Conservation (phyloP, 148 eudicot species). For the Simmondsia chinensis region DNA sequence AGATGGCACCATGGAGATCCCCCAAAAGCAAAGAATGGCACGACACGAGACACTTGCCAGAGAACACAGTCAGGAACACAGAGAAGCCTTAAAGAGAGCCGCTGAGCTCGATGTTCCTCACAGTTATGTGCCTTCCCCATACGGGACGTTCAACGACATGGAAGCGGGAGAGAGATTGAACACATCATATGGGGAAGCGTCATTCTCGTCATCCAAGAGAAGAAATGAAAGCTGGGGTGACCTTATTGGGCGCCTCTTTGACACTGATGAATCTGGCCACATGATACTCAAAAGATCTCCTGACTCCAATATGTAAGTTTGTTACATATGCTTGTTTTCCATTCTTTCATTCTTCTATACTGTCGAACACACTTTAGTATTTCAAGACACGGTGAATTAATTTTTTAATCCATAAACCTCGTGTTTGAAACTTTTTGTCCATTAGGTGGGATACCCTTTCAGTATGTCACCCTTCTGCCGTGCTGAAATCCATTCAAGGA, state of each 20-base stretch:
- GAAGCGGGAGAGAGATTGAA: constrained; percentile 29
- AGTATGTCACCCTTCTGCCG: too few species aligned
- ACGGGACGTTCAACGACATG: constrained; percentile 61
- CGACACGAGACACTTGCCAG: constrained; percentile 54
- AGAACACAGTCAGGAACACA: constrained; percentile 66
- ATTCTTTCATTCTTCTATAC: too few species aligned
- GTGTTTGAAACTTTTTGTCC: too few species aligned
- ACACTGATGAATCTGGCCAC: constrained; percentile 51
- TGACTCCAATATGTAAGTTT: too few species aligned
- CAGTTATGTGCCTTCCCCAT: constrained; percentile 48
- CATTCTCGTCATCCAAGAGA: constrained; percentile 22
- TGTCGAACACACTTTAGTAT: too few species aligned
- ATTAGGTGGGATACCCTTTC: too few species aligned
- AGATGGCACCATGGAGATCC: constrained; percentile 57
- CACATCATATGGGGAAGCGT: constrained; percentile 17
- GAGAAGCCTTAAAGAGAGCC: constrained; percentile 64
- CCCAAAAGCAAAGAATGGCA: constrained; percentile 69
- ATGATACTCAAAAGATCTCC: constrained; percentile 31
- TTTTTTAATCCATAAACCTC: too few species aligned
- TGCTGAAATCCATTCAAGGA: too few species aligned
- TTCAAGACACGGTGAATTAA: too few species aligned
- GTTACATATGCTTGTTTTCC: too few species aligned
- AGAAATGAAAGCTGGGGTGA: constrained; percentile 57
- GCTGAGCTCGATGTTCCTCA: constrained; percentile 56
- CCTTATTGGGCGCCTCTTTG: constrained; percentile 39